A percentile compares a stretch with the other conserved stretches of the same genome.
Evolutionary conservation across 1,284 basidiomycete genomes (phyloP).

Genomic region (Hortiboletus rubellus): DNA sequence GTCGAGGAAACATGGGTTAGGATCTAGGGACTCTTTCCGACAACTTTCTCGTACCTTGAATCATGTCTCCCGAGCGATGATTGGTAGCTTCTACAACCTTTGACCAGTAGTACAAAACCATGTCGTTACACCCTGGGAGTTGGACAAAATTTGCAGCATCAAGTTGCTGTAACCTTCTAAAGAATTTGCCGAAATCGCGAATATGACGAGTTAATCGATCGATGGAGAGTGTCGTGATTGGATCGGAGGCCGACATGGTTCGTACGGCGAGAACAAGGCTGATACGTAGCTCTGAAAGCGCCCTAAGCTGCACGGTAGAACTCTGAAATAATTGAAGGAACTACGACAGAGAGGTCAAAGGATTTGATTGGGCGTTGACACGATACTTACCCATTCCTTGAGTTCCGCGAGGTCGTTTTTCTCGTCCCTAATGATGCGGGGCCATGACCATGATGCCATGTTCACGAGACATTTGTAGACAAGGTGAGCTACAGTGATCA

Average conservation of each 20-base stretch:
- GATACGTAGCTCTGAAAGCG: constrained; percentile 52
- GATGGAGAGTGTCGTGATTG: constrained; percentile 42
- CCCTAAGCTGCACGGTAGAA: constrained; percentile 55
- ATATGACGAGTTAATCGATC: constrained; percentile 65
- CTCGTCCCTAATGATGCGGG: constrained; percentile 47
- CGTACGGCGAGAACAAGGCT: constrained; percentile 39
- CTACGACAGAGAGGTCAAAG: constrained; percentile 37
- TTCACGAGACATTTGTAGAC: constrained; percentile 70
- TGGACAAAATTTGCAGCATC: constrained; percentile 57
- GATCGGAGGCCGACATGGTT: constrained; percentile 24
- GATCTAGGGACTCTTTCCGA: background rate
- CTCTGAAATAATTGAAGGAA: constrained; percentile 58
- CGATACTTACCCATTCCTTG: constrained; percentile 53
- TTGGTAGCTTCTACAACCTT: constrained; percentile 69
- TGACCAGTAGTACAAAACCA: constrained; percentile 77
- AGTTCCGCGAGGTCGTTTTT: constrained; percentile 45
- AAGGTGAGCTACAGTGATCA: constrained; percentile 63
- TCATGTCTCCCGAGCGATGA: constrained; percentile 46
- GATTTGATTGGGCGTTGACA: background rate
- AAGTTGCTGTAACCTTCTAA: constrained; percentile 68
- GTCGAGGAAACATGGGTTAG: background rate
- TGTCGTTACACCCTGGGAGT: constrained; percentile 61
- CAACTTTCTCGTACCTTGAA: constrained; percentile 48
- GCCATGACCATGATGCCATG: constrained; percentile 70
- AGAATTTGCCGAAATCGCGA: constrained; percentile 72